Evolutionary conservation across 192 early-diverging fungal genomes (phyloP), one percentile per base, ranked within the genome.

Genomic region (Gonapodya sp.): DNA sequence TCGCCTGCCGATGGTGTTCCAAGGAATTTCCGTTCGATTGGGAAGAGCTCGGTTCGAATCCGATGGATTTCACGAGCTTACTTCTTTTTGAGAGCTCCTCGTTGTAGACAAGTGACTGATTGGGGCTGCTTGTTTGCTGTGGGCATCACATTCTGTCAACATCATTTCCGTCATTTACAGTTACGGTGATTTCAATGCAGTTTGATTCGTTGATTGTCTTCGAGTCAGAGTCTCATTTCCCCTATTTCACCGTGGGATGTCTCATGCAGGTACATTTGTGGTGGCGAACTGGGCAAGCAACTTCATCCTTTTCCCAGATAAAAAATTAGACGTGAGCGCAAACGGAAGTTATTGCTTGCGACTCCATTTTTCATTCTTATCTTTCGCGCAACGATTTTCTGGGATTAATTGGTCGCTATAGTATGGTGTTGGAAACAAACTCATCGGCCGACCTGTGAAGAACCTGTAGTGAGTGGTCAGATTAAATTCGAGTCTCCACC

Each of bases 231-330:
- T 72, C 64, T 16, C 30, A 16, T 18, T 30, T 16, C 16, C 64
- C 64, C 64, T 72, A 18, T 30, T 30, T 72, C 64, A 30, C 64
- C 64, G 30, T 72, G 16, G 16, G 16, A 18, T 8, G 75, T 8
- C 2, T 14, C 75, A 14, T 77, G 30, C 8, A 77, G 30, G 18
- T 16, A 18, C 34, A 14, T 34, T 32, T 34, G 34, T 34, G 34
- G 34, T 77, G 2, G 75, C 75, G 8, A 77, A 77, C 75, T 77
- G 2, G 2, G 75, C 30, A 16, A 32, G 30, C 8, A 77, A 77
- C 75, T 77, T 77, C 31, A 18, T 77, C 75, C 75, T 77, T 33
- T 77, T 32, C 75, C 75, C 75, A 14, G 75, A 31, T 2, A 77
- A 77, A 34, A 77, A 77, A 33, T 8, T 77, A 24, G 46, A 64